phyloP scores from a whole-genome alignment of 495 filamentous ascomycete genomes.

The Xylaria castorea region DNA sequence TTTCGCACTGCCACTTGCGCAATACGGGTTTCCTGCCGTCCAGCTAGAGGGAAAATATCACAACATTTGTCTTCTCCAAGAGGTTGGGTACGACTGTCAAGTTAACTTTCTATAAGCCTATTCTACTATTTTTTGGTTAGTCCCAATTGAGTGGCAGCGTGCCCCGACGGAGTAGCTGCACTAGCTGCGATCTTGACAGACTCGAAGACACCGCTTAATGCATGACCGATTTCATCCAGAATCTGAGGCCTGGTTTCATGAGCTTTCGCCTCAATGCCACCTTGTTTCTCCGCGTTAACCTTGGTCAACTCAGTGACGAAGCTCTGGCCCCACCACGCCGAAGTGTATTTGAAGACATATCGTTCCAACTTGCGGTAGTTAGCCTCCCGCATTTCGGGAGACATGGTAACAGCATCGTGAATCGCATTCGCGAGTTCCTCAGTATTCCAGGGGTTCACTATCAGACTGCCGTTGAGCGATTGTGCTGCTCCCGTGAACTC shows the following conservation, averaged over 20 bases:
- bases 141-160: slow-evolving; percentile 18
- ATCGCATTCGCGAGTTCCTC: slow-evolving; percentile 87
- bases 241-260: slow-evolving; percentile 32
- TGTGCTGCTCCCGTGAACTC: slow-evolving; percentile 92
- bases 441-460: slow-evolving; percentile 92
- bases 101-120: background rate
- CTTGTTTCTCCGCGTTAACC: slow-evolving; percentile 42
- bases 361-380: slow-evolving; percentile 82
- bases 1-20: background rate
- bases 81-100: background rate
- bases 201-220: slow-evolving; percentile 41
- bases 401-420: slow-evolving; percentile 83
- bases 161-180: slow-evolving; percentile 40
- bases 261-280: slow-evolving; percentile 39
- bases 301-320: slow-evolving; percentile 86
- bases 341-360: slow-evolving; percentile 91
- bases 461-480: slow-evolving; percentile 81
- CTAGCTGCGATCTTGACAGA: slow-evolving; percentile 40
- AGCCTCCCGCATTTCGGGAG: slow-evolving; percentile 77
- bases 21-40: background rate
- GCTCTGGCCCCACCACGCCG: slow-evolving; percentile 96
- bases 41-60: background rate
- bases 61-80: background rate
- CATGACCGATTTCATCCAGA: slow-evolving; percentile 36
- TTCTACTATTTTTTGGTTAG: slow-evolving; percentile 7